Conservation (phyloP, 305 asterid species). For the Fraxinus velutina region DNA sequence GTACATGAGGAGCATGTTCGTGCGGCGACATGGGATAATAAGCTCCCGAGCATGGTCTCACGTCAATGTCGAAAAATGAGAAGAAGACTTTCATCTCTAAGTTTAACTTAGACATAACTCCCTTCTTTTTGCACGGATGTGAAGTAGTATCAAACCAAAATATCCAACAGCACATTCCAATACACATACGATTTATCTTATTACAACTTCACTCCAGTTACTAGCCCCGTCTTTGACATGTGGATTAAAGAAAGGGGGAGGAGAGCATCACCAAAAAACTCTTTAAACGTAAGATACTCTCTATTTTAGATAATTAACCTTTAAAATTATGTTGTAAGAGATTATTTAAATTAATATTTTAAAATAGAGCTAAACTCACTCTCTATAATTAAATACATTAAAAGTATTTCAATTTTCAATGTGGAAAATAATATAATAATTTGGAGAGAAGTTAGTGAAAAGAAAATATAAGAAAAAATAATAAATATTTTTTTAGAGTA, state of each 20-base stretch:
- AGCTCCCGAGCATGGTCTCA: not conserved
- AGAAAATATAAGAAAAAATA: too few relatives aligned
- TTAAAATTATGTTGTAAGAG: too few relatives aligned
- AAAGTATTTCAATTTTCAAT: not conserved
- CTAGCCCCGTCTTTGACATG: not conserved
- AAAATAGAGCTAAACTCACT: too few relatives aligned
- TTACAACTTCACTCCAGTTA: not conserved
- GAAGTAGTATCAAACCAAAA: too few relatives aligned
- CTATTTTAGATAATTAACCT: too few relatives aligned
- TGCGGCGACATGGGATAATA: not conserved
- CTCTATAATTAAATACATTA: not conserved
- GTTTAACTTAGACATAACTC: not conserved
- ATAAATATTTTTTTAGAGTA: too few relatives aligned
- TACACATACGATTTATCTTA: not conserved
- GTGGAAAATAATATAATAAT: not conserved
- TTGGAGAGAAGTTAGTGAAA: not conserved
- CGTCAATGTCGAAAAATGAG: not conserved
- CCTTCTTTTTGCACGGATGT: not conserved
- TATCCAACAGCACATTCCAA: not conserved
- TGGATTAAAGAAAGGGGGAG: not conserved
- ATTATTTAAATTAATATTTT: too few relatives aligned
- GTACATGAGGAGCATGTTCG: not conserved
- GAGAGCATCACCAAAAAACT: not conserved
- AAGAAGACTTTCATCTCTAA: not conserved
- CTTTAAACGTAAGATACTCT: not conserved